Conservation (phyloP, 1,284 basidiomycete species). For the Naganishia cerealis region DNA sequence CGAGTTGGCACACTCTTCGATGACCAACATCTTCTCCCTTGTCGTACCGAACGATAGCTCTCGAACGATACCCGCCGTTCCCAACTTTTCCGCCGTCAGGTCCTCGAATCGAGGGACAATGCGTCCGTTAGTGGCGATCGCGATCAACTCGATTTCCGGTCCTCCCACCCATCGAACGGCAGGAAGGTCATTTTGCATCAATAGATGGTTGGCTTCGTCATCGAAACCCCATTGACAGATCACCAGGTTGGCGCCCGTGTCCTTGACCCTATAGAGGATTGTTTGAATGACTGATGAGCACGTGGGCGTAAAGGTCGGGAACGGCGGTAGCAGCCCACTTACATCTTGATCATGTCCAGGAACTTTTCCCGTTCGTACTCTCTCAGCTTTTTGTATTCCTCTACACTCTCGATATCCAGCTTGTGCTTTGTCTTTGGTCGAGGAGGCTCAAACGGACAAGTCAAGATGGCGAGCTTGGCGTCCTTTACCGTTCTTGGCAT, state of each 20-base stretch:
- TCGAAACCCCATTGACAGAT: conserved; percentile 99
- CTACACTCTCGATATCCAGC: conserved; percentile 94
- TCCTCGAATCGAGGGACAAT: conserved; percentile 99
- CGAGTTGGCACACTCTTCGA: conserved; percentile 96
- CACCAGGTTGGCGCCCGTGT: conserved; percentile 96
- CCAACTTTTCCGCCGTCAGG: conserved; percentile 84
- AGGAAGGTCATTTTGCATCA: conserved; percentile 96
- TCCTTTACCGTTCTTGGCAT: conserved; percentile 88
- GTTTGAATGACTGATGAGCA: neutral
- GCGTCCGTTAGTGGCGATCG: conserved; percentile 95
- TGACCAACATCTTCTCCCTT: conserved; percentile 97
- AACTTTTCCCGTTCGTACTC: conserved; percentile 97
- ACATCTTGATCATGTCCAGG: conserved; percentile 85
- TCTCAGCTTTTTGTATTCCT: conserved; percentile 92
- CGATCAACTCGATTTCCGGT: conserved; percentile 98
- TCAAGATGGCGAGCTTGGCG: conserved; percentile 92
- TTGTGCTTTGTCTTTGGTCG: conserved; percentile 99
- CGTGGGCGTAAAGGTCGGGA: neutral
- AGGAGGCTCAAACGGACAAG: conserved; percentile 97
- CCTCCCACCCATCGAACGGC: conserved; percentile 99
- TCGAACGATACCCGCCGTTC: conserved; percentile 85
- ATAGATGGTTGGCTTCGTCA: conserved; percentile 95
- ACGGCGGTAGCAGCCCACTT: conserved; percentile 29
- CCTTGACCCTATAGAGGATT: conserved; percentile 78
- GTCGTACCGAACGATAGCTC: conserved; percentile 96